Conservation (phyloP, 2,329 filamentous ascomycete species). For the Escovopsis weberi region DNA sequence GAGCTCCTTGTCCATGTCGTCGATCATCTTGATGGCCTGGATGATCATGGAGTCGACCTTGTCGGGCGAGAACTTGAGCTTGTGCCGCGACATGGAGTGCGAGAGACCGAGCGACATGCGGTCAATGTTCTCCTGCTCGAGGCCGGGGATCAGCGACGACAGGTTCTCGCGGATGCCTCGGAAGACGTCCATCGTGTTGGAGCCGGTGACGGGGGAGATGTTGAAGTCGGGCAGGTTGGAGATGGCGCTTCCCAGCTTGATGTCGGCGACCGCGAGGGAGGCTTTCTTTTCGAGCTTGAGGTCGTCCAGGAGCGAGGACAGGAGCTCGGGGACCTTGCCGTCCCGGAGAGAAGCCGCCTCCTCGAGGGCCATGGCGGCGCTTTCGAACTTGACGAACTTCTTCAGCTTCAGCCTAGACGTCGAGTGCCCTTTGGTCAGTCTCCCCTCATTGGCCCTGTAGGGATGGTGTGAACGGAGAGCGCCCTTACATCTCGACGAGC, state of each 20-base stretch:
- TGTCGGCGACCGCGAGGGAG: constrained; percentile 83
- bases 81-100: constrained; percentile 91
- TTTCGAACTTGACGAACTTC: constrained; percentile 95
- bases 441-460: constrained; percentile 3
- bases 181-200: constrained; percentile 60
- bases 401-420: constrained; percentile 70
- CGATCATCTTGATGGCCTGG: constrained; percentile 83
- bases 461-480: background rate
- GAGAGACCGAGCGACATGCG: constrained; percentile 94
- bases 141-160: constrained; percentile 76
- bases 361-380: constrained; percentile 75
- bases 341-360: constrained; percentile 82
- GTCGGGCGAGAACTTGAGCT: constrained; percentile 95
- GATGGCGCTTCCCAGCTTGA: constrained; percentile 83
- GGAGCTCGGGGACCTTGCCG: constrained; percentile 84
- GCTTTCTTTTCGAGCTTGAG: constrained; percentile 98
- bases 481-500: constrained; percentile 67
- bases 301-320: constrained; percentile 67
- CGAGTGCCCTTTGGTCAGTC: background rate
- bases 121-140: constrained; percentile 71
- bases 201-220: constrained; percentile 61
- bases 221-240: constrained; percentile 80
- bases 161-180: constrained; percentile 88
- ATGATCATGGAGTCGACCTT: constrained; percentile 99
- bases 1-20: constrained; percentile 96